phyloP scores from a whole-genome alignment of 2,329 filamentous ascomycete genomes.

The Lecanicillium sp. region DNA sequence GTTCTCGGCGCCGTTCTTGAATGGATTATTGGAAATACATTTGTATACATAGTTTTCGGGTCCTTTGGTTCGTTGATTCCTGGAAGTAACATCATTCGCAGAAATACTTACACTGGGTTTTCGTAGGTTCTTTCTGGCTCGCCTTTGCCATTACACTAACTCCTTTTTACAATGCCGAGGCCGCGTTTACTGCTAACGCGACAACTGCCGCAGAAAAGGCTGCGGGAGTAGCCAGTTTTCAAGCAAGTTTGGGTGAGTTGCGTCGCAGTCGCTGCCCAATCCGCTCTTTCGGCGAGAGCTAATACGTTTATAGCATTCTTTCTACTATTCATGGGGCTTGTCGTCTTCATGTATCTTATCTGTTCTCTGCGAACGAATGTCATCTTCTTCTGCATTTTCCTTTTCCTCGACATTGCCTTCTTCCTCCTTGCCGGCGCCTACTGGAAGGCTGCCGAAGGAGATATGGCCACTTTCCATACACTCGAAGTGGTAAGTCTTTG shows the following conservation, averaged over 20 bases:
- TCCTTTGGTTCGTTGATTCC: neutral
- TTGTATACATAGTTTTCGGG: constrained; percentile 46
- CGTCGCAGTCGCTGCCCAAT: neutral
- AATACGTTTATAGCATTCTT: constrained; percentile 41
- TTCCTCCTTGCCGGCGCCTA: constrained; percentile 50
- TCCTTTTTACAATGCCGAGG: constrained; percentile 5
- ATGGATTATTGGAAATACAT: constrained; percentile 47
- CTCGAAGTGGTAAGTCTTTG: neutral
- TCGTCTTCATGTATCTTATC: constrained; percentile 58
- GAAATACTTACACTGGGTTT: neutral
- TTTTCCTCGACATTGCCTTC: constrained; percentile 50
- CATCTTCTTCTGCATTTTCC: constrained; percentile 60
- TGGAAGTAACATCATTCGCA: neutral
- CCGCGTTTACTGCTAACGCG: constrained; percentile 2
- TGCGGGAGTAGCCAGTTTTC: constrained; percentile 32
- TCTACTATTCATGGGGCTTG: constrained; percentile 53
- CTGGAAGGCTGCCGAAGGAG: constrained; percentile 31
- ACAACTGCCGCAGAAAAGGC: constrained; percentile 11
- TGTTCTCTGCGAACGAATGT: constrained; percentile 63
- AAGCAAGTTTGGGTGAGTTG: constrained; percentile 41
- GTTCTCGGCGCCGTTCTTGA: constrained; percentile 43
- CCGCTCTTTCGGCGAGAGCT: constrained; percentile 6
- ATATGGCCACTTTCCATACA: neutral
- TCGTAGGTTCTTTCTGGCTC: constrained; percentile 5
- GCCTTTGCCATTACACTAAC: constrained; percentile 5